A percentile compares a stretch with the other conserved stretches of the same genome.
These are phyloP conservation scores for Cyanidioschyzon merolae DNA, from an alignment of 23 red algal genomes.

Conservation along the genomic window DNA sequence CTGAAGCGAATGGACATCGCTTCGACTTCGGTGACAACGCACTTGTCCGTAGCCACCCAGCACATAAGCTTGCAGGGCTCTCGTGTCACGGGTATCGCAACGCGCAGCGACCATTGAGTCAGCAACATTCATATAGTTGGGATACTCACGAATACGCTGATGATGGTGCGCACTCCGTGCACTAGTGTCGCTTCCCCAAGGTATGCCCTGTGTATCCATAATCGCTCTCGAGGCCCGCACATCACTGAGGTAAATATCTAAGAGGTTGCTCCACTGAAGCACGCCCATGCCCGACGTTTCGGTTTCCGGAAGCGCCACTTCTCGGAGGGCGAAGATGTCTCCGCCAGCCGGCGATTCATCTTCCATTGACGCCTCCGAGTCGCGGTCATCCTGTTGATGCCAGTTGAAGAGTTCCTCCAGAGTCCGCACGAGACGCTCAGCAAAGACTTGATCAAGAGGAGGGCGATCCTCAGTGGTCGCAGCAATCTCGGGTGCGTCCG, in stretches of 20 bases:
- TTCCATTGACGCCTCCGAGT: not conserved
- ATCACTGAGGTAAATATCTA: not conserved
- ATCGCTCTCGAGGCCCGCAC: slow-evolving; percentile 12
- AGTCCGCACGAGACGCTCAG: not conserved
- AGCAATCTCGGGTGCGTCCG: not conserved
- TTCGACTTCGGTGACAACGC: not conserved
- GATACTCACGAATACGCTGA: slow-evolving; percentile 37
- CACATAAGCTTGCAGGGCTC: not conserved
- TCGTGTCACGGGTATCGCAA: not conserved
- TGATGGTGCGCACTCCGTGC: slow-evolving; percentile 45
- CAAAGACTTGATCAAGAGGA: not conserved
- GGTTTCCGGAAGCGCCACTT: not conserved
- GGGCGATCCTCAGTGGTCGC: not conserved
- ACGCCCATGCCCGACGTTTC: not conserved
- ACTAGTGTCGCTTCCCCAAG: slow-evolving; percentile 54
- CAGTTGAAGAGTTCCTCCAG: not conserved
- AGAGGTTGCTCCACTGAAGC: not conserved
- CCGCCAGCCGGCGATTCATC: not conserved
- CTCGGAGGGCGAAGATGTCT: not conserved
- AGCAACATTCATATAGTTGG: slow-evolving; percentile 14
- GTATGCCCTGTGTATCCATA: slow-evolving; percentile 78
- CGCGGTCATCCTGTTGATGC: not conserved
- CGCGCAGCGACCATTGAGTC: not conserved
- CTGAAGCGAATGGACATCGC: not conserved
- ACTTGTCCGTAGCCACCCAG: not conserved